A percentile compares a stretch with the other conserved stretches of the same genome.
These are phyloP conservation scores for Usnea hakonensis DNA, from an alignment of 495 filamentous ascomycete genomes.

Conservation along the genomic window DNA sequence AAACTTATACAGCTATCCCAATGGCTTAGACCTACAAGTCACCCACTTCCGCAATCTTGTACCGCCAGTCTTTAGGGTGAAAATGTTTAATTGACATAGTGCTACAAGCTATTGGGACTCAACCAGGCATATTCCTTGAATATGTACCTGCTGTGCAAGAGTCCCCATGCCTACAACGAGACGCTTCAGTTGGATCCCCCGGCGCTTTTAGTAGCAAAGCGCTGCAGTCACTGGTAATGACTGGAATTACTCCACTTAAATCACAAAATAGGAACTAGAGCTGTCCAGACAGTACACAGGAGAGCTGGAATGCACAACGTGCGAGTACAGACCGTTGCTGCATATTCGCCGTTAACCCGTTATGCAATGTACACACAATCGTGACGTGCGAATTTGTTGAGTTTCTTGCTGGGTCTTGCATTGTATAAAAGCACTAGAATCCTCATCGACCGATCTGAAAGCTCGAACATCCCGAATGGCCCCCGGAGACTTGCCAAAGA, in stretches of 20 bases:
- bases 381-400: neutral
- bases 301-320: neutral
- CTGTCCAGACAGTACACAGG: neutral
- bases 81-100: neutral
- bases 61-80: neutral
- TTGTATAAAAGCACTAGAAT: neutral
- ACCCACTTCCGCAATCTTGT: neutral
- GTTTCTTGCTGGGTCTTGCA: neutral
- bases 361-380: no score
- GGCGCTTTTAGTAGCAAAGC: neutral
- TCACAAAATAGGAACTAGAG: neutral
- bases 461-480: neutral
- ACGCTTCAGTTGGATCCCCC: neutral
- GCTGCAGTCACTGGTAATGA: neutral
- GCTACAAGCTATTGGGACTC: neutral
- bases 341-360: neutral
- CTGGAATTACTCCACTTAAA: neutral
- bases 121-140: neutral
- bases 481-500: neutral
- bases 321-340: neutral
- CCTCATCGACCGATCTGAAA: slow-evolving; percentile 1
- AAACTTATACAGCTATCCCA: neutral
- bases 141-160: neutral
- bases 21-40: neutral
- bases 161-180: neutral